Evolutionary conservation across 2,329 filamentous ascomycete genomes (phyloP).

Genomic region (Arthroderma sp.): DNA sequence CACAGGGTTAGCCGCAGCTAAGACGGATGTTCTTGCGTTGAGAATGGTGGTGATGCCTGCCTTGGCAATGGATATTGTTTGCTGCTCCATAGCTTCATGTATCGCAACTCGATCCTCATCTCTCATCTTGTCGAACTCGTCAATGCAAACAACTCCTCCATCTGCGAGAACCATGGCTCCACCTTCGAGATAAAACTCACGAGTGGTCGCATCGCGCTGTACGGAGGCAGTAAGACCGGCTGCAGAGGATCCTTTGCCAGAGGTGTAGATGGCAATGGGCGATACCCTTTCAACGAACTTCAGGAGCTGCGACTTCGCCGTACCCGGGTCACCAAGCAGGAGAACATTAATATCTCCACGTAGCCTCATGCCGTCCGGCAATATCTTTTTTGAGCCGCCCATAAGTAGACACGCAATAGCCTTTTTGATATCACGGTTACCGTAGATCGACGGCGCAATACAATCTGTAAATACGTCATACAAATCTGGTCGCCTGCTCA

Average conservation of each 20-base stretch:
- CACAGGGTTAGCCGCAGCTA: slow-evolving; percentile 92
- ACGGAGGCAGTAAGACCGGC: slow-evolving; percentile 96
- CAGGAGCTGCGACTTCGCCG: slow-evolving; percentile 89
- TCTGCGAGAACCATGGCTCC: slow-evolving; percentile 98
- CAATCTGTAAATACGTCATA: slow-evolving; percentile 83
- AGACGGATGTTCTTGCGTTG: slow-evolving; percentile 85
- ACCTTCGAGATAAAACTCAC: slow-evolving; percentile 95
- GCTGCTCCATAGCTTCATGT: slow-evolving; percentile 99
- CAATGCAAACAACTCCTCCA: slow-evolving; percentile 93
- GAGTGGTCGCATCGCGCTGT: slow-evolving; percentile 77
- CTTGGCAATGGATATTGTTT: slow-evolving; percentile 98
- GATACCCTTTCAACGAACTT: slow-evolving; percentile 97
- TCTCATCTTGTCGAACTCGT: slow-evolving; percentile 99
- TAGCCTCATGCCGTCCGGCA: slow-evolving; percentile 94
- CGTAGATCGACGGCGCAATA: slow-evolving; percentile 95
- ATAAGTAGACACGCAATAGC: slow-evolving; percentile 86
- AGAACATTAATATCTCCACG: slow-evolving; percentile 97
- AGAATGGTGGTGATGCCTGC: slow-evolving; percentile 97
- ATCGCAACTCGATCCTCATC: slow-evolving; percentile 97
- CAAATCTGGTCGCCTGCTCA: slow-evolving; percentile 83
- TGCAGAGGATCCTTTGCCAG: slow-evolving; percentile 92
- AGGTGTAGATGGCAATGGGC: slow-evolving; percentile 96
- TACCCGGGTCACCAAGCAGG: slow-evolving; percentile 91
- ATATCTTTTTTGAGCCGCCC: slow-evolving; percentile 92
- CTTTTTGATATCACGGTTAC: slow-evolving; percentile 93